A percentile compares a stretch with the other conserved stretches of the same genome.
phyloP scores from a whole-genome alignment of 176 grass and related monocot species.

The Cymbopogon citratus region DNA sequence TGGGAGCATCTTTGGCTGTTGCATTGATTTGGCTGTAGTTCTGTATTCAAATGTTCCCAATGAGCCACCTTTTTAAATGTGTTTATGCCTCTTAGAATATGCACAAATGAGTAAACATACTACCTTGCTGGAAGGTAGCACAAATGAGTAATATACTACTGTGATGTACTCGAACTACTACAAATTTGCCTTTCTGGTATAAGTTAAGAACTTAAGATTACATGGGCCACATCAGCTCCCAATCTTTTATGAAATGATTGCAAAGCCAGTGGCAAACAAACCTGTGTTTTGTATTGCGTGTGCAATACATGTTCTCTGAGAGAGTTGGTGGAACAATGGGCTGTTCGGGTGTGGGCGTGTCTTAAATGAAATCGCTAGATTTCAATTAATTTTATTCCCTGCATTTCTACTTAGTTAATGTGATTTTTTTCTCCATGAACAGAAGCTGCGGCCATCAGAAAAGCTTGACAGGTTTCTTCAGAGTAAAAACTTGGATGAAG shows the following conservation, averaged over 20 bases:
- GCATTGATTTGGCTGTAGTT: background rate
- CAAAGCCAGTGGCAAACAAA: background rate
- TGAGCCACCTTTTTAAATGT: background rate
- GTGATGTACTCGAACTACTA: background rate
- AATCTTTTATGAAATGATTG: background rate
- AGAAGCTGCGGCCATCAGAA: constrained; percentile 57
- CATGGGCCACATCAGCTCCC: background rate
- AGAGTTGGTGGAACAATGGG: background rate
- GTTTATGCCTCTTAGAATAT: background rate
- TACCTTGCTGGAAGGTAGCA: background rate
- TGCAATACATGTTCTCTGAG: constrained; percentile 1
- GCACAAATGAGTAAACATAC: background rate
- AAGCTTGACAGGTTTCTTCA: constrained; percentile 49
- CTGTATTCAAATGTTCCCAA: background rate
- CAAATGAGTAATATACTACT: background rate
- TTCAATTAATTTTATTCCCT: background rate
- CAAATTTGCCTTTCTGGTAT: constrained; percentile 7
- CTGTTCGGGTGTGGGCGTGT: background rate
- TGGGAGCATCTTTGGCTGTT: background rate
- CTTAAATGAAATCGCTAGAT: background rate
- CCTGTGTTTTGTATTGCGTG: background rate
- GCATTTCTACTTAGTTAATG: background rate
- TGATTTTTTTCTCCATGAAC: constrained; percentile 22
- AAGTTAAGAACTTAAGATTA: background rate
- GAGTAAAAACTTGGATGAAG: constrained; percentile 47